Evolutionary conservation across 2,329 filamentous ascomycete genomes (phyloP).

Genomic region (Talaromyces pinophilus): DNA sequence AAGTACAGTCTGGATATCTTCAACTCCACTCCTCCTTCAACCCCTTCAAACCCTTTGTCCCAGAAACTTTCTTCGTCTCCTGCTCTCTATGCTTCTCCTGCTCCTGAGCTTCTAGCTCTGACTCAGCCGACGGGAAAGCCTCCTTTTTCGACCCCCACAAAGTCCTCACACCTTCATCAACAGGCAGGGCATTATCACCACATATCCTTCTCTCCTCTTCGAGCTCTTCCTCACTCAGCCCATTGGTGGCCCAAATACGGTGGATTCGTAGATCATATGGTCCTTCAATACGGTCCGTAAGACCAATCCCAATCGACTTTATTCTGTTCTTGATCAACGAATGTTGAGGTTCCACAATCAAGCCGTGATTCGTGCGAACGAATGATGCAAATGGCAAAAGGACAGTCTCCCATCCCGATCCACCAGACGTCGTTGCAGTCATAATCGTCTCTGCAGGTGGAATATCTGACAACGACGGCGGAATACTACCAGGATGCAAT

Average conservation of each 20-base stretch:
- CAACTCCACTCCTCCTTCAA: slow-evolving; percentile 38
- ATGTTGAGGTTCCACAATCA: slow-evolving; percentile 88
- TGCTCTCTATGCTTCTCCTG: slow-evolving; percentile 18
- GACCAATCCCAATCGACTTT: slow-evolving; percentile 77
- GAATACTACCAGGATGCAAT: slow-evolving; percentile 34
- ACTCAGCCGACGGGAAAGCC: slow-evolving; percentile 13
- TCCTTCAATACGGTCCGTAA: slow-evolving; percentile 86
- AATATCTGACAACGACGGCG: slow-evolving; percentile 41
- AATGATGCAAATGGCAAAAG: slow-evolving; percentile 88
- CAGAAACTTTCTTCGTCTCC: slow-evolving; percentile 26
- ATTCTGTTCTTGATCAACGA: slow-evolving; percentile 87
- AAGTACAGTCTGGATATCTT: not conserved
- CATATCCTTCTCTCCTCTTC: slow-evolving; percentile 46
- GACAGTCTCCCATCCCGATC: slow-evolving; percentile 94
- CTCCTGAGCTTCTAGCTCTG: slow-evolving; percentile 6
- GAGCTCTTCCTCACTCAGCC: slow-evolving; percentile 46
- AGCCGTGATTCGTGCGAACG: slow-evolving; percentile 89
- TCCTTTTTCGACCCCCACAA: slow-evolving; percentile 29
- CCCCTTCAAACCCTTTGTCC: slow-evolving; percentile 39
- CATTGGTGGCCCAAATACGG: slow-evolving; percentile 87
- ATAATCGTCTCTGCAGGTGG: slow-evolving; percentile 40
- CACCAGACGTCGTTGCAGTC: slow-evolving; percentile 54
- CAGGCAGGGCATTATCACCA: slow-evolving; percentile 40
- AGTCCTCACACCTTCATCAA: slow-evolving; percentile 39
- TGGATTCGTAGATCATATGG: slow-evolving; percentile 86